Evolutionary conservation across 1,284 basidiomycete species (phyloP).

Genomic region (Calocybe gambosa): DNA sequence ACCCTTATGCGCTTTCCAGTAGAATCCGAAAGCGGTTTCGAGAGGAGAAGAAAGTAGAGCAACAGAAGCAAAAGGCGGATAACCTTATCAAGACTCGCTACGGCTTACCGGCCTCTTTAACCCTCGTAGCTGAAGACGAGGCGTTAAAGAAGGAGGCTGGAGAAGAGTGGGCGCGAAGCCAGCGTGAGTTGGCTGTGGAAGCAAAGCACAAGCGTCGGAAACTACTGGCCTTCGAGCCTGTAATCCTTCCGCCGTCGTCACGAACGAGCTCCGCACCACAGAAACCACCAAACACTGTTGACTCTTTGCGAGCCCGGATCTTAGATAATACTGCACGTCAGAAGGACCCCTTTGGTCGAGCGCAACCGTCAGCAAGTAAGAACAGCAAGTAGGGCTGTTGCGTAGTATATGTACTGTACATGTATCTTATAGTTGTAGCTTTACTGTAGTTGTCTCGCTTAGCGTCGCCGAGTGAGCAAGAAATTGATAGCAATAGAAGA

Average conservation of each 20-base stretch:
- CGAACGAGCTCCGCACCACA: conserved; percentile 13
- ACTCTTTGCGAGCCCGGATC: conserved; percentile 48
- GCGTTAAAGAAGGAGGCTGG: conserved; percentile 50
- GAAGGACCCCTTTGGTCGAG: conserved; percentile 20
- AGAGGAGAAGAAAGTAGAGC: conserved; percentile 75
- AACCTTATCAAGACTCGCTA: conserved; percentile 66
- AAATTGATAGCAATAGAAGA: conserved; percentile 43
- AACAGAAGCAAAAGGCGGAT: conserved; percentile 60
- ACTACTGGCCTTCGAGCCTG: conserved; percentile 31
- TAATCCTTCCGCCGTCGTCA: conserved; percentile 23
- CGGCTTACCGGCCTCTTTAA: conserved; percentile 61
- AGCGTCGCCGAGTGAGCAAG: conserved; percentile 24
- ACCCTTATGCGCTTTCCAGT: conserved; percentile 79
- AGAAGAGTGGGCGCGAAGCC: conserved; percentile 51
- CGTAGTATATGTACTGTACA: no score
- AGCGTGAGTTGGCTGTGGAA: conserved; percentile 34
- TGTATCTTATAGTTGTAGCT: neutral
- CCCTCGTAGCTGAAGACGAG: conserved; percentile 56
- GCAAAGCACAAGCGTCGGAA: conserved; percentile 44
- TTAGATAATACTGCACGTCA: conserved; percentile 48
- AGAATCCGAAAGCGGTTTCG: conserved; percentile 78
- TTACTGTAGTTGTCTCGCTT: conserved; percentile 7
- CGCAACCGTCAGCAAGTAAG: conserved; percentile 1
- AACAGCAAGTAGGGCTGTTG: neutral
- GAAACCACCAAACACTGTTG: conserved; percentile 20